Conservation (phyloP, 257 asterid species). For the Ophiorrhiza pumila region DNA sequence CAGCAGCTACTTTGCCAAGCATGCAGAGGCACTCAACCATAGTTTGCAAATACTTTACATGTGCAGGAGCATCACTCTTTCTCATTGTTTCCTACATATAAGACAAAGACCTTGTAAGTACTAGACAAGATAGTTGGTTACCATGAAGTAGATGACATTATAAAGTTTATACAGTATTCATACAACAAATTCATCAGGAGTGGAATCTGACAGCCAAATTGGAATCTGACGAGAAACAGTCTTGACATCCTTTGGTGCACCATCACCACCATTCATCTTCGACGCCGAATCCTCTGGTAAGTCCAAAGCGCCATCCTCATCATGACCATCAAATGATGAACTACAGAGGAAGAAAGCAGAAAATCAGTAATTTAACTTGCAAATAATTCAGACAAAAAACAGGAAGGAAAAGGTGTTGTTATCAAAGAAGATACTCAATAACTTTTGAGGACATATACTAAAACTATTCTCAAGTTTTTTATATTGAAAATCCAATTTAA, state of each 20-base stretch:
- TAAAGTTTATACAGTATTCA: conserved; percentile 39
- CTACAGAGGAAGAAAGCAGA: conserved; percentile 40
- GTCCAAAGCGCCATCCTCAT: conserved; percentile 62
- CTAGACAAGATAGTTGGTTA: conserved; percentile 22
- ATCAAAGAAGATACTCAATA: background rate
- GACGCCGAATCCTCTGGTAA: conserved; percentile 51
- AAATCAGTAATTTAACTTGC: background rate
- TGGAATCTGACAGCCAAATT: conserved; percentile 83
- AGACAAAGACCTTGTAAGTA: conserved; percentile 23
- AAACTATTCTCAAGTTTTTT: background rate
- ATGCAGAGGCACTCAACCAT: conserved; percentile 93
- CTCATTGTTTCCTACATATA: conserved; percentile 86
- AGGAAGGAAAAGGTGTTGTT: background rate
- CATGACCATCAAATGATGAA: conserved; percentile 70
- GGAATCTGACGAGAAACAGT: conserved; percentile 62
- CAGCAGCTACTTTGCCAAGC: conserved; percentile 99
- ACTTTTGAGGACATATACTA: background rate
- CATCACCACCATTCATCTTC: conserved; percentile 60
- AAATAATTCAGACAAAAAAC: background rate
- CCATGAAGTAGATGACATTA: conserved; percentile 24
- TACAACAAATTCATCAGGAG: conserved; percentile 98
- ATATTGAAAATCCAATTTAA: background rate
- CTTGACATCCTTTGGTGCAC: conserved; percentile 48
- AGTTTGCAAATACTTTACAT: conserved; percentile 94
- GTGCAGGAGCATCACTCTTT: conserved; percentile 75